These are phyloP conservation scores for Dothistroma pini DNA, from an alignment of 2,329 filamentous ascomycete genomes.

Conservation along the genomic window DNA sequence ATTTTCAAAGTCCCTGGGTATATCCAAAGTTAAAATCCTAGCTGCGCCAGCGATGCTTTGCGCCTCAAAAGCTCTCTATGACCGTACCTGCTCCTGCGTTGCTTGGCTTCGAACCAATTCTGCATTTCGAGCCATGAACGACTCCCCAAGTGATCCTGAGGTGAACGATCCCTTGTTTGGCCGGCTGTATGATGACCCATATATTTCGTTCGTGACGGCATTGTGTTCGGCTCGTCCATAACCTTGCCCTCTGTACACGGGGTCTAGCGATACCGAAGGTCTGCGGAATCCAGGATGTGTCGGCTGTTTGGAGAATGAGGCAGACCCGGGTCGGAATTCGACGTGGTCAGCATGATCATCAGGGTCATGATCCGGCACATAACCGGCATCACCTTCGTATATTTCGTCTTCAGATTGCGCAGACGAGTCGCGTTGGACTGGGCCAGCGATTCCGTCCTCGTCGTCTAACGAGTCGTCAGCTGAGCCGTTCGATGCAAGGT, in stretches of 20 bases:
- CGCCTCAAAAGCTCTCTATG: slow-evolving; percentile 12
- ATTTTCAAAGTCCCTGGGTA: not conserved
- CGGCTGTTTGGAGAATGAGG: slow-evolving; percentile 29
- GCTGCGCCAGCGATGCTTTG: slow-evolving; percentile 11
- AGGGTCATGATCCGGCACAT: slow-evolving; percentile 14
- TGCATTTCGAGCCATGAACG: slow-evolving; percentile 36
- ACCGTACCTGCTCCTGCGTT: slow-evolving; percentile 16
- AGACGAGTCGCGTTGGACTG: slow-evolving; percentile 8
- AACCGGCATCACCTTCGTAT: slow-evolving; percentile 22
- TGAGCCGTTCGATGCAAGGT: not conserved
- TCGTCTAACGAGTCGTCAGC: slow-evolving; percentile 7
- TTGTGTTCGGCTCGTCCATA: slow-evolving; percentile 25
- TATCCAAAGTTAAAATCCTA: slow-evolving; percentile 10
- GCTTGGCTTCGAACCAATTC: slow-evolving; percentile 26
- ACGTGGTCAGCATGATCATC: slow-evolving; percentile 24
- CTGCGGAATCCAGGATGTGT: slow-evolving; percentile 35
- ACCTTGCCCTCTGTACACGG: slow-evolving; percentile 26
- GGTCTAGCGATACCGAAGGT: slow-evolving; percentile 32
- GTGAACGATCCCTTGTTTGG: slow-evolving; percentile 28
- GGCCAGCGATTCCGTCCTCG: slow-evolving; percentile 18
- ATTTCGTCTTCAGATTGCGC: slow-evolving; percentile 14
- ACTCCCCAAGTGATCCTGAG: slow-evolving; percentile 34
- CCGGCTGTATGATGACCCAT: slow-evolving; percentile 23
- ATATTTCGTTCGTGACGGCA: slow-evolving; percentile 27
- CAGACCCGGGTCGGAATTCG: slow-evolving; percentile 25